A percentile compares a stretch with the other conserved stretches of the same genome.
Conservation (phyloP, 1,284 basidiomycete genomes). For the Apiotrichum porosum region DNA sequence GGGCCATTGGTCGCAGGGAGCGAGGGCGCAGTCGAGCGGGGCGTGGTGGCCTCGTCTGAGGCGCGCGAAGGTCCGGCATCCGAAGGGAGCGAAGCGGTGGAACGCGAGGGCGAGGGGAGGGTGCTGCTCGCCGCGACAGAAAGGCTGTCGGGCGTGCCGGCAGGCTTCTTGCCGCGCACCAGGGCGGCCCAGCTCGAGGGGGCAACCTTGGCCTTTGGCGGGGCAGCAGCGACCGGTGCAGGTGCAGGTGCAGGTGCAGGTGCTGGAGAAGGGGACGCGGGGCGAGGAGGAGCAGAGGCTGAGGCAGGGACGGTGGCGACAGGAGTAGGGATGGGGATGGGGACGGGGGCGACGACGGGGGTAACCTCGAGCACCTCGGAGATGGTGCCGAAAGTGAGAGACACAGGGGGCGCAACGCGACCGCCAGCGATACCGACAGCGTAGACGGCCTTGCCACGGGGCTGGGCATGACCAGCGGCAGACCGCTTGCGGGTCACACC, state of each 20-base stretch:
- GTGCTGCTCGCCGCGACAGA: slow-evolving; percentile 24
- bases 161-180: slow-evolving; percentile 40
- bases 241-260: neutral
- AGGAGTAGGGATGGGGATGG: slow-evolving; percentile 1
- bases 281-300: neutral
- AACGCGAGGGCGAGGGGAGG: slow-evolving; percentile 23
- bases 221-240: slow-evolving; percentile 9
- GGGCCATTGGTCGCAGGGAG: slow-evolving; percentile 56
- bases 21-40: slow-evolving; percentile 53
- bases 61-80: slow-evolving; percentile 7
- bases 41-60: slow-evolving; percentile 22
- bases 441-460: slow-evolving; percentile 21
- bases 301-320: neutral
- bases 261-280: neutral
- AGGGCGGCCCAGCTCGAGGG: slow-evolving; percentile 72
- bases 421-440: slow-evolving; percentile 12
- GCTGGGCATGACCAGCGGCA: slow-evolving; percentile 10
- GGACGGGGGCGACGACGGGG: neutral
- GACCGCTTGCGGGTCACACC: slow-evolving; percentile 9
- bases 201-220: slow-evolving; percentile 42
- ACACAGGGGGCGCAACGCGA: neutral
- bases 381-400: slow-evolving; percentile 10
- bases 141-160: slow-evolving; percentile 15
- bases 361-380: neutral
- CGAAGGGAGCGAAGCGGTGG: slow-evolving; percentile 19